phyloP scores from a whole-genome alignment of 2,329 filamentous ascomycete species.

The Aspergillus versicolor region DNA sequence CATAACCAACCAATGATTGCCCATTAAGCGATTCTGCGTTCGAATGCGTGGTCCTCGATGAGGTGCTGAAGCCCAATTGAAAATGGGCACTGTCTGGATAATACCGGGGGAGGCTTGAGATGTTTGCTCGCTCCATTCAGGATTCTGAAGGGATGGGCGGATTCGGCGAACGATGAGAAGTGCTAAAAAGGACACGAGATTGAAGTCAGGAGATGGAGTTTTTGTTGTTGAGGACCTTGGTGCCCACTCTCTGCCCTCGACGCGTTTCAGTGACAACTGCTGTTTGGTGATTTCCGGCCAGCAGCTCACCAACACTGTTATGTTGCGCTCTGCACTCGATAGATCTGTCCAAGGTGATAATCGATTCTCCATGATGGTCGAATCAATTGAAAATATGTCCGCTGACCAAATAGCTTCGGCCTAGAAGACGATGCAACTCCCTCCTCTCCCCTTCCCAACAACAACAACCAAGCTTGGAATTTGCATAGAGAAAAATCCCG shows the following conservation, averaged over 20 bases:
- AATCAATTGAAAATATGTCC: neutral
- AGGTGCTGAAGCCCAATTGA: too few species aligned
- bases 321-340: neutral
- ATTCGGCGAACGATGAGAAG: neutral
- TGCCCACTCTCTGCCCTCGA: neutral
- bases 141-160: neutral
- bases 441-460: neutral
- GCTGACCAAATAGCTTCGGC: neutral
- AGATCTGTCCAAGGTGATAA: too few species aligned
- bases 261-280: neutral
- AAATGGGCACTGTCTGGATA: too few species aligned
- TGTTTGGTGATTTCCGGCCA: neutral
- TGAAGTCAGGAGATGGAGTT: neutral
- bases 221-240: conserved; percentile 6
- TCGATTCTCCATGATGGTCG: neutral
- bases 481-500: too few species aligned
- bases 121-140: neutral
- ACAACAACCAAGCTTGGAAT: neutral
- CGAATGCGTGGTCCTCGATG: too few species aligned
- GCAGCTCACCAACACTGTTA: neutral
- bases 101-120: too few species aligned
- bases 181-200: neutral
- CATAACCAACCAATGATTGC: too few species aligned
- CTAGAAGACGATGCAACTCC: too few species aligned
- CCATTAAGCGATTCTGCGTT: too few species aligned